phyloP scores from a whole-genome alignment of 805 yeast species.

The Blastobotrys mokoenaii region DNA sequence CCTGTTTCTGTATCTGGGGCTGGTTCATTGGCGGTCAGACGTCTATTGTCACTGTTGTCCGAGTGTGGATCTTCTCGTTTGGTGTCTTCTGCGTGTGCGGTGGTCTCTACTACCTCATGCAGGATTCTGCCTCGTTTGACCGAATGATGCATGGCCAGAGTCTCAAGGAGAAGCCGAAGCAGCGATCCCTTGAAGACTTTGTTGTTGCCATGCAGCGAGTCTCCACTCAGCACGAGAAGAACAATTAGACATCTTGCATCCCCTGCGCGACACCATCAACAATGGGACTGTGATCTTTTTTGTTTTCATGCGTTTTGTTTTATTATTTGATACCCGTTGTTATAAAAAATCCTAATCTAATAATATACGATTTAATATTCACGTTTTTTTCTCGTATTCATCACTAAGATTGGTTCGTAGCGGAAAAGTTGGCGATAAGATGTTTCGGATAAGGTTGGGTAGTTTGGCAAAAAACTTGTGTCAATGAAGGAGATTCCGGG shows the following conservation, averaged over 20 bases:
- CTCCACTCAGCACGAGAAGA: slow-evolving; percentile 58
- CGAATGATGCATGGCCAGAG: slow-evolving; percentile 49
- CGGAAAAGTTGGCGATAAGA: no score
- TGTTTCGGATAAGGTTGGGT: not conserved
- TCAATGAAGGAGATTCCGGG: slow-evolving; percentile 15
- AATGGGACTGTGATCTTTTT: not conserved
- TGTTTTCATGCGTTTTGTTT: slow-evolving; percentile 1
- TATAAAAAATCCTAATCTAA: not conserved
- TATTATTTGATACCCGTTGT: not conserved
- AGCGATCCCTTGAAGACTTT: slow-evolving; percentile 52
- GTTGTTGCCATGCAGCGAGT: slow-evolving; percentile 57
- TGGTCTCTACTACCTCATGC: slow-evolving; percentile 93
- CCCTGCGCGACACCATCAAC: not conserved
- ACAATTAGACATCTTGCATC: slow-evolving; percentile 20
- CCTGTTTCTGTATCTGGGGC: slow-evolving; percentile 87
- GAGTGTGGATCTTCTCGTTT: slow-evolving; percentile 92
- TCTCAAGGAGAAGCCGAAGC: slow-evolving; percentile 32
- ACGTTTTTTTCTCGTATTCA: not conserved
- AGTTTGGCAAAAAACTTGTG: not conserved
- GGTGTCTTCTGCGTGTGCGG: slow-evolving; percentile 96
- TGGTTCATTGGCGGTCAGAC: slow-evolving; percentile 99
- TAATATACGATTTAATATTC: not conserved
- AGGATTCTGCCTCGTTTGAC: slow-evolving; percentile 43
- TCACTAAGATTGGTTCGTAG: not conserved
- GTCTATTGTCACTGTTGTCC: slow-evolving; percentile 88